Evolutionary conservation across 192 early-diverging fungal genomes (phyloP).

Genomic region (Glomus cerebriforme): DNA sequence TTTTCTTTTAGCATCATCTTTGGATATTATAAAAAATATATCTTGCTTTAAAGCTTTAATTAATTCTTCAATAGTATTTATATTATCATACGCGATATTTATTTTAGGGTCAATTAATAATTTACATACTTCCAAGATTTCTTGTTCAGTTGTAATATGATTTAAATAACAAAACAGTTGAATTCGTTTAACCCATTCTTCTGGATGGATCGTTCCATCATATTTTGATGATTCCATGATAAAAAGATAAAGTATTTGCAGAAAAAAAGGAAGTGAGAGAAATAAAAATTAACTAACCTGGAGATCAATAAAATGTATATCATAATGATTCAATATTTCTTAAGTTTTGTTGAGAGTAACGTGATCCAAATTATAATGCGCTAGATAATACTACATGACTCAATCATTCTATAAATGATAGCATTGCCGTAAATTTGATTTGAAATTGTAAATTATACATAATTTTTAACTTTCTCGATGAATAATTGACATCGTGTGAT

Average conservation of each 20-base stretch:
- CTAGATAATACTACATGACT: too few relatives aligned
- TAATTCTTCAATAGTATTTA: not conserved
- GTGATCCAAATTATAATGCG: too few relatives aligned
- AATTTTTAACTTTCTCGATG: too few relatives aligned
- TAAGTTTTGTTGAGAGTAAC: too few relatives aligned
- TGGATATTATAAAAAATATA: not conserved
- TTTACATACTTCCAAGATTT: not conserved
- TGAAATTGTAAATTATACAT: too few relatives aligned
- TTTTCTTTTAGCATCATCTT: not conserved
- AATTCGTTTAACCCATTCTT: not conserved
- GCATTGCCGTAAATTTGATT: too few relatives aligned
- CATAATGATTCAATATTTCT: too few relatives aligned
- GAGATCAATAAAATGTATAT: too few relatives aligned
- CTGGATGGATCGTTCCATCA: not conserved
- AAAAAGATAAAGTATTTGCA: slow-evolving; percentile 29
- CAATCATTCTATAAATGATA: too few relatives aligned
- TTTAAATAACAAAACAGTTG: not conserved
- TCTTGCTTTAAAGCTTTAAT: not conserved
- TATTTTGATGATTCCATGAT: not conserved
- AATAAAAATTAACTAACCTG: too few relatives aligned
- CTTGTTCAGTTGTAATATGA: not conserved
- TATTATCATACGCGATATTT: not conserved
- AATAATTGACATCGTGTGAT: too few relatives aligned
- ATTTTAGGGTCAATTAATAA: not conserved
- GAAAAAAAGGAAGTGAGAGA: too few relatives aligned